Evolutionary conservation across 768 basidiomycete genomes (phyloP), one percentile per base, ranked within the genome.

Genomic region (Russula compacta): DNA sequence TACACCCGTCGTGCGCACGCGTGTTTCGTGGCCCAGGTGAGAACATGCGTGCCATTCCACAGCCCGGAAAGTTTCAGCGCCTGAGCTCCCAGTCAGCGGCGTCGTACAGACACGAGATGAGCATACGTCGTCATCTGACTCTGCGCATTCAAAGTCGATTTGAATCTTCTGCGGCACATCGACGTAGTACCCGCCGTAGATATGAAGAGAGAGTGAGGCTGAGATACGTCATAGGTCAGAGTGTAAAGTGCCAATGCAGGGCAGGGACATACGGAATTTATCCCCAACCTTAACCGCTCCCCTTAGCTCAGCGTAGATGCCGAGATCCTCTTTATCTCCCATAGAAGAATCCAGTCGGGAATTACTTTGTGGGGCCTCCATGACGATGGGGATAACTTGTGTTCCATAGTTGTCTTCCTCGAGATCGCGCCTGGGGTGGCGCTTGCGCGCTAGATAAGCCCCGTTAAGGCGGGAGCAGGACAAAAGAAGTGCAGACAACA

Each of bases 131-230:
- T 69, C 67, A 2, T 59, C 65, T n/a, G 63, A 51, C 12, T 59
- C 67, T 59, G 69, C 67, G 53, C 71, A 73, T 39, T 68, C 50
- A 59, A 72, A 71, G 53, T 64, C 56, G 21, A 74, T 51, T 32
- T 64, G 66, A 15, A 70, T 67, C 8, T 64, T 62, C 55, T 71
- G 71, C 11, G 60, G 53, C 24, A 61, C 54, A 53, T 70, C 53
- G n/a, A 69, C 66, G 42, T 73, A 71, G 48, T 64, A 66, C 12
- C 73, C 70, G 48, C 71, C 71, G 51, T 67, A 59, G 58, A 71
- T 56, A 44, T 63, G 62, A 21, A 72, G 38, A 21, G 67, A 63
- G 19, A 74, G 62, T 7, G 67, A 63, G 10, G 60, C 69, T 70
- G 49, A n/a, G 21, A 35, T 54, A 61, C 47, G 53, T 49, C 36